These are phyloP conservation scores for Stropharia rugosoannulata DNA, from an alignment of 768 basidiomycete species.

Conservation along the genomic window DNA sequence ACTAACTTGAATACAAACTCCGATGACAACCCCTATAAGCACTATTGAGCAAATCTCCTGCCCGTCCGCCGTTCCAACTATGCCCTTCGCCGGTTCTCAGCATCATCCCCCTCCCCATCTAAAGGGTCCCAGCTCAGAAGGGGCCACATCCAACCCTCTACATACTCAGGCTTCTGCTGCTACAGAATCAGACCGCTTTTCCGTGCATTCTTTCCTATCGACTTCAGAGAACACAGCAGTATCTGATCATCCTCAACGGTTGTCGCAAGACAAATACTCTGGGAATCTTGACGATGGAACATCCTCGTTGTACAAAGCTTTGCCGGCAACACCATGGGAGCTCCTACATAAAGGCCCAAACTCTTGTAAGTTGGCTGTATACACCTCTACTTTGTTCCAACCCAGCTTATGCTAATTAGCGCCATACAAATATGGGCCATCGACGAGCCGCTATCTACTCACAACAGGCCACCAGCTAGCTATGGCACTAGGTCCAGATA, in stretches of 20 bases:
- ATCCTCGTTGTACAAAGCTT: not conserved
- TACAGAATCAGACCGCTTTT: not conserved
- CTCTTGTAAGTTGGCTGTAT: not conserved
- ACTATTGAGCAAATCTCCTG: too few relatives aligned
- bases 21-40: too few relatives aligned
- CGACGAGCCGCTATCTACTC: conserved; percentile 1
- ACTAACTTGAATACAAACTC: too few relatives aligned
- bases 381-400: too few relatives aligned
- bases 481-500: conserved; percentile 26
- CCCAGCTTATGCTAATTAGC: not conserved
- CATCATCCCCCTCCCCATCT: not conserved
- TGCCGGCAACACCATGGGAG: not conserved
- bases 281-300: not conserved
- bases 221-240: conserved; percentile 3
- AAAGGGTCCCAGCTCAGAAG: conserved; percentile 2
- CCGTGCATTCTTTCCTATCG: conserved; percentile 5
- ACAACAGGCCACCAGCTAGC: conserved; percentile 18
- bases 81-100: not conserved
- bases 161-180: not conserved
- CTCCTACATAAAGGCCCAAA: too few relatives aligned
- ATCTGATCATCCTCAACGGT: not conserved
- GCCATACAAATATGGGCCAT: not conserved
- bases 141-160: not conserved
- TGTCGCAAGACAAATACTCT: not conserved
- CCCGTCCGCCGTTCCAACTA: too few relatives aligned